Evolutionary conservation across 805 yeast genomes (phyloP), one percentile per base, ranked within the genome.

Genomic region (Myxozyma monticola): DNA sequence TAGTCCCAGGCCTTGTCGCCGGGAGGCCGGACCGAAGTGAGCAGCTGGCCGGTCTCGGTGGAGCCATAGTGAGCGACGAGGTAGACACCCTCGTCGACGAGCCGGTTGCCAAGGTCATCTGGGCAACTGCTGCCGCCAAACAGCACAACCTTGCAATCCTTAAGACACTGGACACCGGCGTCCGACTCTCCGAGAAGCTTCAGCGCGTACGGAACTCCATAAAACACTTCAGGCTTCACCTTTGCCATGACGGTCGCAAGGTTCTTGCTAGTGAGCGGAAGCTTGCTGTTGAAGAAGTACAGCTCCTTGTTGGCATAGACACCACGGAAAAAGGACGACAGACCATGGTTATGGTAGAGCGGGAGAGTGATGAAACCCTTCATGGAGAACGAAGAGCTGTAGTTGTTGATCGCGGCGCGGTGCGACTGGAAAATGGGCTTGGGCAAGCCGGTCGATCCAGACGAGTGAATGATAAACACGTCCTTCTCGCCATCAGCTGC

Each of bases 361-460:
- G 52, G 52, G 8, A 48, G 40, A n/a, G 52, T 48, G 36, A 48
- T 48, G 28, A 48, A 48, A 12, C 41, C 48, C 20, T 29, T 29
- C 48, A 48, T 42, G 30, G 37, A 38, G 17, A 42, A 42, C 15
- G 48, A 42, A 6, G 52, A 42, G 15, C 48, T 41, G 26, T 48
- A 48, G 24, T 48, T 48, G 24, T 28, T 42, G 14, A 48, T 9
- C 14, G 40, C 48, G 17, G 52, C 48, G 37, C 29, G 15, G 37
- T 48, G 40, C 15, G 42, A 30, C 38, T 49, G 54, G 30, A 34
- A 40, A 17, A 49, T 47, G 8, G 51, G 48, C 31, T 49, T 49
- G 28, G 54, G 54, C 22, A 49, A 34, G 5, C 54, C 54, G 14
- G 54, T 49, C 4, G 54, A 49, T 14, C 54, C 54, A 2, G 54